Conservation (phyloP, 2,329 filamentous ascomycete genomes). For the Fusarium temperatum region DNA sequence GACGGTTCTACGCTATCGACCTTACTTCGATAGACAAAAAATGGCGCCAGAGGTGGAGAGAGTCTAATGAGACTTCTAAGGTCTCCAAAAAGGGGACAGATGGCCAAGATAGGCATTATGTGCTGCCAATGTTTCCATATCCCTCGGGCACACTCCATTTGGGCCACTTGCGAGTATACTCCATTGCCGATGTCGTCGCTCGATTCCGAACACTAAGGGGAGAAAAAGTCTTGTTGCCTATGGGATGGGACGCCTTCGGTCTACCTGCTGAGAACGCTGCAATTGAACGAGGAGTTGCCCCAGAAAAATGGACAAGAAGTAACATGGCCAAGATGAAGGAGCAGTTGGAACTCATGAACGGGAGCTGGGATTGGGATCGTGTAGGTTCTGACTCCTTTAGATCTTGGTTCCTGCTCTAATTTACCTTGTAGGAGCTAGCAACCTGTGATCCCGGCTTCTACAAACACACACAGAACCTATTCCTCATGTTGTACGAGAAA, state of each 20-base stretch:
- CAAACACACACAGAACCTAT: slow-evolving; percentile 87
- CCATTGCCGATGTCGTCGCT: slow-evolving; percentile 86
- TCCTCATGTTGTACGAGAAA: slow-evolving; percentile 77
- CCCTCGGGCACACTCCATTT: slow-evolving; percentile 88
- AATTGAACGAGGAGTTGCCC: slow-evolving; percentile 81
- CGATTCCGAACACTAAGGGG: slow-evolving; percentile 80
- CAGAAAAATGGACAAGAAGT: slow-evolving; percentile 78
- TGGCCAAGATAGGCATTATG: slow-evolving; percentile 63
- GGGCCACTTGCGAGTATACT: slow-evolving; percentile 88
- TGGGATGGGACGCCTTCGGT: slow-evolving; percentile 95
- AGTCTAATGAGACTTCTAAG: slow-evolving; percentile 1
- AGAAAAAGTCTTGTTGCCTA: slow-evolving; percentile 81
- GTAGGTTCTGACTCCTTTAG: slow-evolving; percentile 60
- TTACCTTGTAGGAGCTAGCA: slow-evolving; percentile 72
- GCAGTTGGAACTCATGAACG: slow-evolving; percentile 82
- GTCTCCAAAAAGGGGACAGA: slow-evolving; percentile 25
- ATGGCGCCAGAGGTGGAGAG: slow-evolving; percentile 60
- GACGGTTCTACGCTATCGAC: slow-evolving; percentile 56
- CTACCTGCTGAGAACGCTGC: slow-evolving; percentile 92
- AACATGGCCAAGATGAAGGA: slow-evolving; percentile 89
- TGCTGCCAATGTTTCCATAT: slow-evolving; percentile 94
- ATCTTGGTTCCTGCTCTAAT: neutral
- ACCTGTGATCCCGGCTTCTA: slow-evolving; percentile 89
- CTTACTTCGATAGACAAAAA: slow-evolving; percentile 58
- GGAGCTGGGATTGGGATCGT: slow-evolving; percentile 82